phyloP scores from a whole-genome alignment of 2,329 filamentous ascomycete species.

The Colletotrichum noveboracense region DNA sequence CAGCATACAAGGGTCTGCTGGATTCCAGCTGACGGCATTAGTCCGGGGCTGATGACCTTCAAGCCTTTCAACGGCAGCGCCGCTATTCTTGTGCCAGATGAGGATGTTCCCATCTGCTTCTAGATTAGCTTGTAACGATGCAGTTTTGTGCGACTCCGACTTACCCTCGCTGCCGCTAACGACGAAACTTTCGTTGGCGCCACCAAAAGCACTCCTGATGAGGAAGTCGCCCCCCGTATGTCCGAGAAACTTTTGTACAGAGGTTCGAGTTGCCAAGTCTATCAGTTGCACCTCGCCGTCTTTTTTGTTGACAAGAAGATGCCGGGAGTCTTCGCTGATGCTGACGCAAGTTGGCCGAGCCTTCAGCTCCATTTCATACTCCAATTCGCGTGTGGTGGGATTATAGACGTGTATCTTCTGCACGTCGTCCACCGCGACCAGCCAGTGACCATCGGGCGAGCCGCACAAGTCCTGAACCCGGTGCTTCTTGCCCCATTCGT shows the following conservation, averaged over 20 bases:
- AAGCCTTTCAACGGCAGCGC: conserved; percentile 75
- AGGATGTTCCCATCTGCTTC: conserved; percentile 68
- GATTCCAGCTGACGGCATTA: conserved; percentile 91
- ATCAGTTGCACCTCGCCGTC: conserved; percentile 80
- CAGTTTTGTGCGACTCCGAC: conserved; percentile 23
- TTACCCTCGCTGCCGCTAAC: conserved; percentile 89
- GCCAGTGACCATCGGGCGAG: conserved; percentile 77
- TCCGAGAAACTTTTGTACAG: conserved; percentile 77
- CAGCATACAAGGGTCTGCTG: conserved; percentile 80
- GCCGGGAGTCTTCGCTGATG: conserved; percentile 81
- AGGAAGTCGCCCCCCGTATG: conserved; percentile 78
- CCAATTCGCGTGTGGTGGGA: conserved; percentile 72
- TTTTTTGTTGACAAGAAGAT: conserved; percentile 82
- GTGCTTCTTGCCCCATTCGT: conserved; percentile 73
- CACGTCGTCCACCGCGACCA: conserved; percentile 78
- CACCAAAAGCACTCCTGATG: conserved; percentile 85
- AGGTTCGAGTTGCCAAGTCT: conserved; percentile 73
- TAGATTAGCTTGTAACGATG: neutral
- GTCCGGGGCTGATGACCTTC: conserved; percentile 78
- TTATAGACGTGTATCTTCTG: conserved; percentile 83
- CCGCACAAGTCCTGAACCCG: conserved; percentile 87
- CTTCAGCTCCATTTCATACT: conserved; percentile 75
- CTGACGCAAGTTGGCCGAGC: conserved; percentile 78
- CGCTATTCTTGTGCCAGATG: conserved; percentile 90
- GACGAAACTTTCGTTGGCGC: conserved; percentile 90